These are phyloP conservation scores for Sporisorium graminicola DNA, from an alignment of 1,284 basidiomycete genomes.

Conservation along the genomic window DNA sequence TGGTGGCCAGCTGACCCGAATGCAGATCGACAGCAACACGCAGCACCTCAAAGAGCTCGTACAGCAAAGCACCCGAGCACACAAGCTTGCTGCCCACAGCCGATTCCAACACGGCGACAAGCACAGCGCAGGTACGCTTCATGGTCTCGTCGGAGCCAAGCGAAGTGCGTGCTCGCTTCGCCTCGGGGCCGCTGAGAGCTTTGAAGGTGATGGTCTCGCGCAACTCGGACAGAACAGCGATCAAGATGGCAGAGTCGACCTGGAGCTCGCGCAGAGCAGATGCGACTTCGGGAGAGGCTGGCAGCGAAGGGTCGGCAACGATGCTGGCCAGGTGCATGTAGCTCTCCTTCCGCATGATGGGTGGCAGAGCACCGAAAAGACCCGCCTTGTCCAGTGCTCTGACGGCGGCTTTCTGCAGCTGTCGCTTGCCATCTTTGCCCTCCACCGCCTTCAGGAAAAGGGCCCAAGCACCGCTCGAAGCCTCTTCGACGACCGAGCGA, in stretches of 20 bases:
- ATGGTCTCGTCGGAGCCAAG: conserved; percentile 45
- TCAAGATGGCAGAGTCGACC: conserved; percentile 72
- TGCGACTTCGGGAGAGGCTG: conserved; percentile 41
- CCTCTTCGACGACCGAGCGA: conserved; percentile 74
- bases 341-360: conserved; percentile 75
- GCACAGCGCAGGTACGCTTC: conserved; percentile 49
- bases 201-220: conserved; percentile 72
- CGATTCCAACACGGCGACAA: conserved; percentile 77
- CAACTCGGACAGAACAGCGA: conserved; percentile 76
- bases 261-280: conserved; percentile 52
- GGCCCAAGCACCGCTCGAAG: conserved; percentile 68
- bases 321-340: conserved; percentile 72
- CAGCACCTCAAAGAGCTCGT: conserved; percentile 81
- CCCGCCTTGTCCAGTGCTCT: conserved; percentile 72
- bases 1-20: conserved; percentile 73
- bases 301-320: conserved; percentile 46
- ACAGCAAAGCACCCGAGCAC: conserved; percentile 79
- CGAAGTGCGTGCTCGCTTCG: conserved; percentile 51
- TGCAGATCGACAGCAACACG: conserved; percentile 77
- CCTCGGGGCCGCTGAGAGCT: conserved; percentile 72
- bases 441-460: conserved; percentile 40
- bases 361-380: conserved; percentile 74
- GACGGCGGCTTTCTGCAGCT: conserved; percentile 49
- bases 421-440: conserved; percentile 21
- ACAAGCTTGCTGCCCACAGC: conserved; percentile 77